A percentile compares a stretch with the other conserved stretches of the same genome.
Evolutionary conservation across 2,329 filamentous ascomycete genomes (phyloP).

Genomic region (Lachnellula cervina): DNA sequence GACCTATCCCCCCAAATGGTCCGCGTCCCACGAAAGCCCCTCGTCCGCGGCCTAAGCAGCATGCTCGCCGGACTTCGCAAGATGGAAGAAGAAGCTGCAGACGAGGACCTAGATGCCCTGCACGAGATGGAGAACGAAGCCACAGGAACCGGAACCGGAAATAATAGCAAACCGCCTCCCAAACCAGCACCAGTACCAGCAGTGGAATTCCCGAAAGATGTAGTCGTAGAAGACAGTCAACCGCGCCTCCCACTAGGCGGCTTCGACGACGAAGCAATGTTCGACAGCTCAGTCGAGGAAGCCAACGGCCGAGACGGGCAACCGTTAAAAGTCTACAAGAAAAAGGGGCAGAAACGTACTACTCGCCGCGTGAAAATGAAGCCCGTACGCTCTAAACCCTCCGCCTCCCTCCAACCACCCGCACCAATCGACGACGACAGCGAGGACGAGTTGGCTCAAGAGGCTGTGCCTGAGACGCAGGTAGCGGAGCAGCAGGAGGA

Average conservation of each 20-base stretch:
- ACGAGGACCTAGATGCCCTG: conserved; percentile 70
- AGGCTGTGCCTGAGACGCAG: conserved; percentile 24
- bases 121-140: conserved; percentile 60
- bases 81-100: conserved; percentile 63
- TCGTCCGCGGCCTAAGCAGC: conserved; percentile 67
- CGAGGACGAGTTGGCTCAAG: conserved; percentile 35
- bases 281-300: conserved; percentile 50
- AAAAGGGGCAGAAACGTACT: conserved; percentile 78
- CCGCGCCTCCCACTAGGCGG: conserved; percentile 47
- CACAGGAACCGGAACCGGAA: conserved; percentile 7
- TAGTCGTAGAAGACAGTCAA: conserved; percentile 41
- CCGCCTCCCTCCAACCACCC: conserved; percentile 30
- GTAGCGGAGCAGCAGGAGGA: conserved; percentile 13
- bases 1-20: conserved; percentile 42
- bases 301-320: conserved; percentile 49
- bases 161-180: conserved; percentile 5
- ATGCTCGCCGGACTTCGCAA: conserved; percentile 67
- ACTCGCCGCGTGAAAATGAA: conserved; percentile 64
- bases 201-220: conserved; percentile 27
- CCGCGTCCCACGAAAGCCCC: conserved; percentile 52
- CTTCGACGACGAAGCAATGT: conserved; percentile 58
- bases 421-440: conserved; percentile 32
- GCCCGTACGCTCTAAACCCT: conserved; percentile 47
- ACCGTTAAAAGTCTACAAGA: conserved; percentile 65
- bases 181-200: conserved; percentile 22